Base-by-base conservation (phyloP, 1,284 basidiomycete genomes). In the Moesziomyces sp. region DNA sequence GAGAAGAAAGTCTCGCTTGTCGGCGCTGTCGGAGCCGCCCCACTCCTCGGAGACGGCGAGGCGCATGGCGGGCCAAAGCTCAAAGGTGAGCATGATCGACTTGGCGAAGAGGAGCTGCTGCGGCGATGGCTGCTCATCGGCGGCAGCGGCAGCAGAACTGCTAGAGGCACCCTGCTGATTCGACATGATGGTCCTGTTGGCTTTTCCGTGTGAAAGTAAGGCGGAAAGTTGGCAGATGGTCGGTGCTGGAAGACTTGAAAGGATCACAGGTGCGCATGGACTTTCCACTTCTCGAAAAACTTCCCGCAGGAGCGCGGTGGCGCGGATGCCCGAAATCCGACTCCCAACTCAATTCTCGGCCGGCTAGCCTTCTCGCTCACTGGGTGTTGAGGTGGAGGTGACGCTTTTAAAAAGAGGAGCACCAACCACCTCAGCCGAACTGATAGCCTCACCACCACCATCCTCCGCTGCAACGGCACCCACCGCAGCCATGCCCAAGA, bases 51-150 rank as follows among this genome's bases (percentile, higher is more conserved):
- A 60, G n/a, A 83, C 74, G 24, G 82, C 81, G 18, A 80, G 71
- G 42, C 81, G 72, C 66, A 83, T 67, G 26, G 81, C 80, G 19
- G 82, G 82, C 82, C 82, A 83, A 14, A 83, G 75, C 24, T 69
- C 58, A 23, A 83, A 72, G 18, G 77, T 74, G 43, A 78, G 71
- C 51, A 79, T 77, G 38, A 80, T 66, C 23, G 76, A 68, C 40
- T 79, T 76, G 26, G 82, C 82, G 45, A 83, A 83, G 21, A 81
- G 80, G 13, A 80, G 63, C 38, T 82, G 78, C 42, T 81, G 73
- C 1, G 71, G 51, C 1, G 74, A 74, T 1, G 81, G 79, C 11
- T 53, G 45, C 11, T 66, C 63, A 16, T 64, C 55, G 10, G 19
- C 6, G 6, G 24, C 51, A 13, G 38, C 28, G 14, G 46, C 58